phyloP scores from a whole-genome alignment of 768 basidiomycete species.

The Suillus variegatus region DNA sequence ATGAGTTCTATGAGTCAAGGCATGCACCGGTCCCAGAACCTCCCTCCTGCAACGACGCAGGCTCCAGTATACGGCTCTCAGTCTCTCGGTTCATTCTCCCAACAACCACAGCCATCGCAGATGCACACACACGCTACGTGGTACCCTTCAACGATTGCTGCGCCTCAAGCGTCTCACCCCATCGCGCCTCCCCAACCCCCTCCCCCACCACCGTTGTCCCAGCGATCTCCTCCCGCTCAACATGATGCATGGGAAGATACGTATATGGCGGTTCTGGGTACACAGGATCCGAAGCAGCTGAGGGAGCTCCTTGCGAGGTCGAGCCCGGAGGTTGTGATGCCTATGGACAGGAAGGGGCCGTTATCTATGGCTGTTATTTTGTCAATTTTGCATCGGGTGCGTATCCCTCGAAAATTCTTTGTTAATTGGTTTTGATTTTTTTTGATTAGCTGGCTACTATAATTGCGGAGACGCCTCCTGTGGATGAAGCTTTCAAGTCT shows the following conservation, averaged over 20 bases:
- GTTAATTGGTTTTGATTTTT: slow-evolving; percentile 6
- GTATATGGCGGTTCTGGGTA: slow-evolving; percentile 74
- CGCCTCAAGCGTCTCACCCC: slow-evolving; percentile 82
- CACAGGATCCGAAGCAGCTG: slow-evolving; percentile 73
- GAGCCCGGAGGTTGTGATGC: slow-evolving; percentile 81
- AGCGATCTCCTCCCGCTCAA: slow-evolving; percentile 54
- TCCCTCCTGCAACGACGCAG: slow-evolving; percentile 40
- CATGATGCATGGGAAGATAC: slow-evolving; percentile 84
- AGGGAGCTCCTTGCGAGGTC: slow-evolving; percentile 72
- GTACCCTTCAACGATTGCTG: slow-evolving; percentile 66
- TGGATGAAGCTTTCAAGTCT: slow-evolving; percentile 80
- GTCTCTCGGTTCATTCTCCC: slow-evolving; percentile 28
- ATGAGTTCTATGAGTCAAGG: slow-evolving; percentile 40
- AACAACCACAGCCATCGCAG: slow-evolving; percentile 32
- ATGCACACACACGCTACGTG: slow-evolving; percentile 40
- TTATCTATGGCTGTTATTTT: slow-evolving; percentile 84
- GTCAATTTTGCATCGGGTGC: slow-evolving; percentile 79
- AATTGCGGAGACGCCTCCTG: slow-evolving; percentile 73
- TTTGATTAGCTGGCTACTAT: slow-evolving; percentile 64
- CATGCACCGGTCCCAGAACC: slow-evolving; percentile 37
- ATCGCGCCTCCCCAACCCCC: slow-evolving; percentile 63
- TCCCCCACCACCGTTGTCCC: slow-evolving; percentile 41
- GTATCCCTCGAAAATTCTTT: slow-evolving; percentile 26
- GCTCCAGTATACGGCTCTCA: slow-evolving; percentile 31
- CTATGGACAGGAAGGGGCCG: slow-evolving; percentile 64